phyloP scores from a whole-genome alignment of 306 rosid species.

The Echinosophora koreensis region DNA sequence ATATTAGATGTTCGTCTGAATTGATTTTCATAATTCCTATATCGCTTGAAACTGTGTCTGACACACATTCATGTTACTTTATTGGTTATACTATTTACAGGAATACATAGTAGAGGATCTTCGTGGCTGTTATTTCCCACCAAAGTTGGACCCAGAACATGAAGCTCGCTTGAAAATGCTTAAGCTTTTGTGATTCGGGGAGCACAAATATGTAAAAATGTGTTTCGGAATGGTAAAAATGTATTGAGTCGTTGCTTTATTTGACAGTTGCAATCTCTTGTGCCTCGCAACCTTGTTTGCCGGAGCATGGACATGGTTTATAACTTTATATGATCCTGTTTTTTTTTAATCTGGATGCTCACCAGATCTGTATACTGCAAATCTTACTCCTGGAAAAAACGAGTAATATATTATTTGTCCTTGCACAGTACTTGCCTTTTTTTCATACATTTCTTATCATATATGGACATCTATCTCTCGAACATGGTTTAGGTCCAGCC shows the following conservation, averaged over 20 bases:
- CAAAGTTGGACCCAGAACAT: slow-evolving; percentile 88
- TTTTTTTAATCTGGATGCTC: slow-evolving; percentile 32
- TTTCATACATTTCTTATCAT: too few relatives aligned
- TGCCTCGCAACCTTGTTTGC: slow-evolving; percentile 41
- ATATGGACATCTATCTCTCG: too few relatives aligned
- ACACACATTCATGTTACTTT: slow-evolving; percentile 1
- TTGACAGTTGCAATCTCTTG: slow-evolving; percentile 31
- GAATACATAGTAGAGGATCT: slow-evolving; percentile 96
- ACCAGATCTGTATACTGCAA: slow-evolving; percentile 45
- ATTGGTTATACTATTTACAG: slow-evolving; percentile 53
- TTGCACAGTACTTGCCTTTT: not conserved
- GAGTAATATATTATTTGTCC: slow-evolving; percentile 29
- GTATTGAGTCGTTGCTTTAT: slow-evolving; percentile 22
- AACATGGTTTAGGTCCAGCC: too few relatives aligned
- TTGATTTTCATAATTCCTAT: slow-evolving; percentile 2
- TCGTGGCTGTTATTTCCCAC: slow-evolving; percentile 78
- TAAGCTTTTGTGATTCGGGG: slow-evolving; percentile 64
- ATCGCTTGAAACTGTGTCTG: slow-evolving; percentile 33
- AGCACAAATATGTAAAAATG: slow-evolving; percentile 41
- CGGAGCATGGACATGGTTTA: slow-evolving; percentile 40
- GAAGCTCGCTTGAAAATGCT: slow-evolving; percentile 97
- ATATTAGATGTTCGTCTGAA: slow-evolving; percentile 6
- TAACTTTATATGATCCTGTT: not conserved
- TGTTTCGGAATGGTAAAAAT: slow-evolving; percentile 30
- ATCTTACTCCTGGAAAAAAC: slow-evolving; percentile 23